Percentiles rank a stretch among this genome's conserved stretches.
Conservation (phyloP, 116 monocot species). For the Dioscorea cayenensis region DNA sequence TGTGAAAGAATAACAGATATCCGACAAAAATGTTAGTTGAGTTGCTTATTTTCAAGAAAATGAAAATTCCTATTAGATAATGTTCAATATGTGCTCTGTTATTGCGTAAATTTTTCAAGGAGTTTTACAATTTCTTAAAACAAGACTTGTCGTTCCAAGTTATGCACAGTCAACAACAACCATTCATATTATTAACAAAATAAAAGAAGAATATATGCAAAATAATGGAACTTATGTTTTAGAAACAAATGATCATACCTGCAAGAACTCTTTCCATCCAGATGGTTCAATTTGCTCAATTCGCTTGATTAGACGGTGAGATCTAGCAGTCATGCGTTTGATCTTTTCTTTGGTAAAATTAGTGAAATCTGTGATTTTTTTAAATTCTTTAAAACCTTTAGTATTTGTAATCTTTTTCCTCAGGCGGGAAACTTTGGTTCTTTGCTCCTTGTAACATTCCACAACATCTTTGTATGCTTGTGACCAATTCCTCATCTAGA, state of each 20-base stretch:
- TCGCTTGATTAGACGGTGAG: constrained; percentile 57
- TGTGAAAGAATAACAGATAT: too few relatives aligned
- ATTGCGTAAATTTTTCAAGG: too few relatives aligned
- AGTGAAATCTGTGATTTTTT: constrained; percentile 57
- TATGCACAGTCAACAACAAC: too few relatives aligned
- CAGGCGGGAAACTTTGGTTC: constrained; percentile 63
- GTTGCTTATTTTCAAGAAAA: too few relatives aligned
- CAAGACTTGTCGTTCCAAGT: too few relatives aligned
- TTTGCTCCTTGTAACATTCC: constrained; percentile 65
- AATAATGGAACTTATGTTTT: too few relatives aligned
- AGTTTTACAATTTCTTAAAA: too few relatives aligned
- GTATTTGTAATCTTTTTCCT: constrained; percentile 69
- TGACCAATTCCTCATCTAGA: constrained; percentile 60
- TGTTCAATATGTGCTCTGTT: too few relatives aligned
- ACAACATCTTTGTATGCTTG: constrained; percentile 63
- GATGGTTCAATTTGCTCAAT: constrained; percentile 95
- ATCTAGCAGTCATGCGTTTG: constrained; percentile 62
- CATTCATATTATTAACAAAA: too few relatives aligned
- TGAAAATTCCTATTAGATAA: too few relatives aligned
- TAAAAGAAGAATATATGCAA: too few relatives aligned
- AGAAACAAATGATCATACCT: constrained; percentile 32
- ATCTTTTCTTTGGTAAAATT: constrained; percentile 87
- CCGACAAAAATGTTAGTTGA: too few relatives aligned
- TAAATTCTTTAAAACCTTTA: constrained; percentile 80
- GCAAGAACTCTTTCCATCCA: constrained; percentile 97